These are phyloP conservation scores for Suillus plorans DNA, from an alignment of 768 basidiomycete genomes.

Conservation along the genomic window DNA sequence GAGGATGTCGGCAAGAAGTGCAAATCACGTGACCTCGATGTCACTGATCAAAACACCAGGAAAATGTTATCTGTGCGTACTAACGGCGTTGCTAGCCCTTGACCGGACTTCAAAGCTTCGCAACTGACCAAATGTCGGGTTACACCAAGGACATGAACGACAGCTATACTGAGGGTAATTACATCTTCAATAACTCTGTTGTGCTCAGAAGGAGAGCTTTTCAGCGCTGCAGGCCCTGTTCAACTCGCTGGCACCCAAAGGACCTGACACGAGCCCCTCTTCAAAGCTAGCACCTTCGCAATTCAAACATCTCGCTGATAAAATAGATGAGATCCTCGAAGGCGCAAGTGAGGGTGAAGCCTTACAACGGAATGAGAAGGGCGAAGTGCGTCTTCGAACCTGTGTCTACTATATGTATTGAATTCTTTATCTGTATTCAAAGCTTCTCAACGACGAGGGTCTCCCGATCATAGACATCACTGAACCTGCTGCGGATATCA, in stretches of 20 bases:
- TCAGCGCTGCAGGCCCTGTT: slow-evolving; percentile 42
- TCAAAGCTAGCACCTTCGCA: slow-evolving; percentile 46
- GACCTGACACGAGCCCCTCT: slow-evolving; percentile 7
- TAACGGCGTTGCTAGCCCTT: background rate
- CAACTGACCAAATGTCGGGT: slow-evolving; percentile 11
- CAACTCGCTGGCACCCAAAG: slow-evolving; percentile 31
- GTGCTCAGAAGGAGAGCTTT: slow-evolving; percentile 14
- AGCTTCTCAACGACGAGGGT: slow-evolving; percentile 78
- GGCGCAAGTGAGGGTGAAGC: slow-evolving; percentile 43
- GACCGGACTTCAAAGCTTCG: background rate
- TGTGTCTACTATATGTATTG: slow-evolving; percentile 1
- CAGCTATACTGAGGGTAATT: slow-evolving; percentile 36
- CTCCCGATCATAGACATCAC: slow-evolving; percentile 77
- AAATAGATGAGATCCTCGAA: slow-evolving; percentile 49
- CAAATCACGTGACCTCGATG: slow-evolving; percentile 18
- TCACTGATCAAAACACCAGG: background rate
- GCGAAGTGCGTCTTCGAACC: slow-evolving; percentile 55
- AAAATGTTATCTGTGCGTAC: background rate
- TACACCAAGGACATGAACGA: slow-evolving; percentile 28
- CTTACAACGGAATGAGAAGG: slow-evolving; percentile 48
- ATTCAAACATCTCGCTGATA: slow-evolving; percentile 54
- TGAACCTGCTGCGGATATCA: slow-evolving; percentile 46
- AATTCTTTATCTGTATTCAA: slow-evolving; percentile 22
- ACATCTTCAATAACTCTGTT: background rate
- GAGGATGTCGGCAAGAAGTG: background rate